Conservation (phyloP, 78 protist species). For the Speleostelium caveatum region DNA sequence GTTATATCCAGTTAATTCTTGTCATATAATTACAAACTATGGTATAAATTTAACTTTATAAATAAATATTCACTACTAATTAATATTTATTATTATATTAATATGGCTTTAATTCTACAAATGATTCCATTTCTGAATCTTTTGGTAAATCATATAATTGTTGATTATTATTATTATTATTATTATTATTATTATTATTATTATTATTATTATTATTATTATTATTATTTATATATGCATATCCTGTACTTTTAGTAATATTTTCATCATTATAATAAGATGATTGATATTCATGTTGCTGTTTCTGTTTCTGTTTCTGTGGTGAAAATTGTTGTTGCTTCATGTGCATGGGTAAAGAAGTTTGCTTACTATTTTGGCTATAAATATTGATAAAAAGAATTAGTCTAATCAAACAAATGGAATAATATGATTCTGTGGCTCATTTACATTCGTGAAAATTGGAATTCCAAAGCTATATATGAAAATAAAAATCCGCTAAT, state of each 20-base stretch:
- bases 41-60: no score
- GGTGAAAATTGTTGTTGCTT: neutral
- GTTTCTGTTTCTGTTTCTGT: neutral
- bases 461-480: conserved; percentile 7
- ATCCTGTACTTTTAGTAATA: neutral
- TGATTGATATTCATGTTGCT: neutral
- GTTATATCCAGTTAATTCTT: neutral
- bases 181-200: conserved; percentile 5
- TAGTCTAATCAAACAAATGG: no score
- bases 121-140: neutral
- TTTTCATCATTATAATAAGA: neutral
- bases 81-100: neutral
- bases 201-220: neutral
- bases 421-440: neutral
- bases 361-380: neutral
- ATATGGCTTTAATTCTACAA: neutral
- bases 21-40: neutral
- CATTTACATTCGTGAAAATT: neutral
- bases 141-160: neutral
- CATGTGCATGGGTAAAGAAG: neutral
- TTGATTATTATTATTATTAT: neutral
- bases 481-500: conserved; percentile 26
- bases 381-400: neutral
- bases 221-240: neutral
- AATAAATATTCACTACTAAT: neutral